phyloP scores from a whole-genome alignment of 805 yeast genomes.

The Hanseniaspora thailandica region DNA sequence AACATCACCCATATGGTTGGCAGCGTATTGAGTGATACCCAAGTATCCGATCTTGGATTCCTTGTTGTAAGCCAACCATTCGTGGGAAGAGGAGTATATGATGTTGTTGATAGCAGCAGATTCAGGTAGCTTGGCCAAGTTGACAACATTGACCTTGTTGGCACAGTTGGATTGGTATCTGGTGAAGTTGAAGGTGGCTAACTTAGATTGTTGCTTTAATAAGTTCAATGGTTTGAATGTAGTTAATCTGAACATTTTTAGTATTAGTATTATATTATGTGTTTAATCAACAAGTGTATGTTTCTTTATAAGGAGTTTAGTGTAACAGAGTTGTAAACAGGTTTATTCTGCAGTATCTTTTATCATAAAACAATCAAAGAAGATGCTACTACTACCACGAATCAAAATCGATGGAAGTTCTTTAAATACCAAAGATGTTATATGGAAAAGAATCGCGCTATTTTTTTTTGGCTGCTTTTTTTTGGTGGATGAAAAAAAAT shows the following conservation, averaged over 20 bases:
- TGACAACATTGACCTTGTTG: constrained; percentile 9
- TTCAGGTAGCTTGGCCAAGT: constrained; percentile 9
- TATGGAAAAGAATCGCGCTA: neutral
- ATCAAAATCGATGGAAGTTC: no score
- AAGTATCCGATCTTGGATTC: constrained; percentile 66
- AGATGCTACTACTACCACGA: no score
- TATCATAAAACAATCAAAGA: no score
- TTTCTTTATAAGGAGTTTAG: neutral
- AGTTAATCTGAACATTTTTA: constrained; percentile 12
- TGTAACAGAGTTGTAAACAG: no score
- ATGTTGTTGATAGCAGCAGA: constrained; percentile 3
- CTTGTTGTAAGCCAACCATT: constrained; percentile 79
- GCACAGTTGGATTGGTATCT: constrained; percentile 13
- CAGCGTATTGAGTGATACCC: constrained; percentile 92
- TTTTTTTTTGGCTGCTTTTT: neutral
- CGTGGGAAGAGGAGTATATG: constrained; percentile 80
- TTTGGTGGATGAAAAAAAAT: no score
- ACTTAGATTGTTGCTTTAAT: neutral
- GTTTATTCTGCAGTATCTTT: no score
- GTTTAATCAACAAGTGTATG: neutral
- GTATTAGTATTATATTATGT: neutral
- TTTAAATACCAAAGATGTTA: neutral
- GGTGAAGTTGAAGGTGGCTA: neutral
- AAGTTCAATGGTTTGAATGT: constrained; percentile 8
- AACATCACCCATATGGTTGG: constrained; percentile 94